A percentile compares a stretch with the other conserved stretches of the same genome.
Evolutionary conservation across 805 yeast genomes (phyloP).

Genomic region (Tanozyma kutaoensis): DNA sequence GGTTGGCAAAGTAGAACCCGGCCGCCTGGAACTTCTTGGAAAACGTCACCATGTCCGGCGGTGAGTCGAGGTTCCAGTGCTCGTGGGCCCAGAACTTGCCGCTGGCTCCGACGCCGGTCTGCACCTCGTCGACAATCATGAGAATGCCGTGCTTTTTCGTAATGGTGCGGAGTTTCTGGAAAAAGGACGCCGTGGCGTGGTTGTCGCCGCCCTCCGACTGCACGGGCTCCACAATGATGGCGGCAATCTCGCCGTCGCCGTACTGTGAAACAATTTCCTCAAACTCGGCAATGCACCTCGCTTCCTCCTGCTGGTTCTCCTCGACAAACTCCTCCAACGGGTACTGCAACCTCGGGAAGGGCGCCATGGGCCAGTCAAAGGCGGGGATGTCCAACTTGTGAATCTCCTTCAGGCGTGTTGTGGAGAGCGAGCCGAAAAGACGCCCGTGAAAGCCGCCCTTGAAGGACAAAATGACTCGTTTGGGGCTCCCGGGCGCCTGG

Average conservation of each 20-base stretch:
- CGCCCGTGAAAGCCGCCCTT: slow-evolving; percentile 46
- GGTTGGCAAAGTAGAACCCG: slow-evolving; percentile 54
- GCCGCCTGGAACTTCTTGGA: slow-evolving; percentile 66
- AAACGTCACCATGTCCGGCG: slow-evolving; percentile 60
- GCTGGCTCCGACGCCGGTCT: slow-evolving; percentile 64
- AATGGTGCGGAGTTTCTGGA: slow-evolving; percentile 49
- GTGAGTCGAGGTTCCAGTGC: slow-evolving; percentile 46
- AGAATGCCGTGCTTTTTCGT: slow-evolving; percentile 44
- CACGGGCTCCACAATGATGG: slow-evolving; percentile 44
- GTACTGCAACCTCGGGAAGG: slow-evolving; percentile 28
- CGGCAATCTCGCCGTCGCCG: slow-evolving; percentile 28
- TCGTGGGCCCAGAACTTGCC: slow-evolving; percentile 69
- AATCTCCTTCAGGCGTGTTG: slow-evolving; percentile 43
- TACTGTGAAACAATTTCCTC: slow-evolving; percentile 20
- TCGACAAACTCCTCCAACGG: slow-evolving; percentile 20
- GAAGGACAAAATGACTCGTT: slow-evolving; percentile 39
- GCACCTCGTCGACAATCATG: slow-evolving; percentile 61
- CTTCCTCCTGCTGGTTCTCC: slow-evolving; percentile 36
- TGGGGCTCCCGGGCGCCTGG: slow-evolving; percentile 38
- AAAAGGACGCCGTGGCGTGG: slow-evolving; percentile 49
- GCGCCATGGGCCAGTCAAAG: slow-evolving; percentile 44
- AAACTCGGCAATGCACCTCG: slow-evolving; percentile 29
- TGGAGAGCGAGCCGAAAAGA: slow-evolving; percentile 40
- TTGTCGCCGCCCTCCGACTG: slow-evolving; percentile 73
- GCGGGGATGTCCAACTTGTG: slow-evolving; percentile 51